phyloP scores from a whole-genome alignment of 495 filamentous ascomycete species.

The Daldinia concentrica region DNA sequence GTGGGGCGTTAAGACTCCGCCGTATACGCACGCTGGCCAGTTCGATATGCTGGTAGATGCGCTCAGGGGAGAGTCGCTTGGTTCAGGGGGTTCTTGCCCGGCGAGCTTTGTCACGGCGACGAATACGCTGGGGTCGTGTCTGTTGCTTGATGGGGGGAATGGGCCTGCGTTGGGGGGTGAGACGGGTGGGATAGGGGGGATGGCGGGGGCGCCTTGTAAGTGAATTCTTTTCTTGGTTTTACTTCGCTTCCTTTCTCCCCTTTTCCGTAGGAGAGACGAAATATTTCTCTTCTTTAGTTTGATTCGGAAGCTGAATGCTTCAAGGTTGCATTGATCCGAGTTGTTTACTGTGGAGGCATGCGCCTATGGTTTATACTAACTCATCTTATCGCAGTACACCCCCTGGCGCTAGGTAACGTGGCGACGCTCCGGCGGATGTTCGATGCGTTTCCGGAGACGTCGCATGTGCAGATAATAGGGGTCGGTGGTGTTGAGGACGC shows the following conservation, averaged over 20 bases:
- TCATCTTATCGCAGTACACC: conserved; percentile 57
- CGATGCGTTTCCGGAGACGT: conserved; percentile 48
- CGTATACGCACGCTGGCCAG: conserved; percentile 72
- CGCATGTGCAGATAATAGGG: conserved; percentile 66
- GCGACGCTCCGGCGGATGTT: conserved; percentile 64
- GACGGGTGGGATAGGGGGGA: conserved; percentile 66
- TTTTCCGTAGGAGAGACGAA: too few species aligned
- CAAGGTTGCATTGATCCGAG: too few species aligned
- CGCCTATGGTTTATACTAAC: not conserved
- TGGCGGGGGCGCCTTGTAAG: conserved; percentile 66
- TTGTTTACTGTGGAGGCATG: too few species aligned
- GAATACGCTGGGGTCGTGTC: conserved; percentile 74
- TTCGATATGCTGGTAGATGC: conserved; percentile 63
- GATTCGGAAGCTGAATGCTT: too few species aligned
- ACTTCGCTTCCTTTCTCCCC: not conserved
- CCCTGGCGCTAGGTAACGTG: conserved; percentile 78
- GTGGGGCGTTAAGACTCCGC: conserved; percentile 75
- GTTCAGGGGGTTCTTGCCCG: conserved; percentile 32
- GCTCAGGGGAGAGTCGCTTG: conserved; percentile 43
- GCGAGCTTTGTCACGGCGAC: conserved; percentile 73
- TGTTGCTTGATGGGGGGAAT: conserved; percentile 55
- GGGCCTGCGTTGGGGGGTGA: not conserved
- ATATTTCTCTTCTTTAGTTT: too few species aligned
- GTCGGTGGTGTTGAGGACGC: conserved; percentile 72
- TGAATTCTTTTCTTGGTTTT: not conserved